Evolutionary conservation across 345 rosid species (phyloP).

Genomic region (Streptanthus diversifolius): DNA sequence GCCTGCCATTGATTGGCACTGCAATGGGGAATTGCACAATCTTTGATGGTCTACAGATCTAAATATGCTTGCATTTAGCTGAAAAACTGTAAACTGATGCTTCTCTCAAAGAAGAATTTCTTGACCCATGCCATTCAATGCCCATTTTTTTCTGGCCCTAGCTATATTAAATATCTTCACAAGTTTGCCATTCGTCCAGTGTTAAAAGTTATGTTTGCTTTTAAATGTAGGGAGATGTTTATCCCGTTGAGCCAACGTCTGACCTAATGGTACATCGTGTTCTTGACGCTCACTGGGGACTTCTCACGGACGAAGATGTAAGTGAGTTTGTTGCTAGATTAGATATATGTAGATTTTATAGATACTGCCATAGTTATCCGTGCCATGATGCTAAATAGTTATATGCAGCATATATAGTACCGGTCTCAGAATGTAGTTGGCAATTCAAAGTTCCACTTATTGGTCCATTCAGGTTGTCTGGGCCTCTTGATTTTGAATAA

Average conservation of each 20-base stretch:
- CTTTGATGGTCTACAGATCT: slow-evolving; percentile 9
- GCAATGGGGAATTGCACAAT: not conserved
- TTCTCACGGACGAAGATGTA: slow-evolving; percentile 66
- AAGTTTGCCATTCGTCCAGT: not conserved
- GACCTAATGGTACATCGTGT: slow-evolving; percentile 44
- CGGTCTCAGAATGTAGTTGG: slow-evolving; percentile 14
- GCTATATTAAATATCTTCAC: not conserved
- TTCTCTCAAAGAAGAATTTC: not conserved
- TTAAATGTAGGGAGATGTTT: slow-evolving; percentile 67
- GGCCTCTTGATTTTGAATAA: not conserved
- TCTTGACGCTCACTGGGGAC: slow-evolving; percentile 91
- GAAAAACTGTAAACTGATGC: not conserved
- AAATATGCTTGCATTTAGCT: slow-evolving; percentile 5
- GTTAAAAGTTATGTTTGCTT: slow-evolving; percentile 12
- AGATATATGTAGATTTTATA: not conserved
- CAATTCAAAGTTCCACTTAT: not conserved
- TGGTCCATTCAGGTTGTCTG: not conserved
- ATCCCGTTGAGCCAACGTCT: slow-evolving; percentile 64
- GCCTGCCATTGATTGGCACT: slow-evolving; percentile 3
- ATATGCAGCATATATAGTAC: not conserved
- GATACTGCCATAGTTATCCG: not conserved
- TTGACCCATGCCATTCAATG: slow-evolving; percentile 14
- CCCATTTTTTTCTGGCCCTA: not conserved
- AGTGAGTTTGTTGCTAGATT: slow-evolving; percentile 25
- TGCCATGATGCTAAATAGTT: not conserved